A percentile compares a stretch with the other conserved stretches of the same genome.
phyloP scores from a whole-genome alignment of 768 basidiomycete species.

The Pulveroboletus ravenelii region DNA sequence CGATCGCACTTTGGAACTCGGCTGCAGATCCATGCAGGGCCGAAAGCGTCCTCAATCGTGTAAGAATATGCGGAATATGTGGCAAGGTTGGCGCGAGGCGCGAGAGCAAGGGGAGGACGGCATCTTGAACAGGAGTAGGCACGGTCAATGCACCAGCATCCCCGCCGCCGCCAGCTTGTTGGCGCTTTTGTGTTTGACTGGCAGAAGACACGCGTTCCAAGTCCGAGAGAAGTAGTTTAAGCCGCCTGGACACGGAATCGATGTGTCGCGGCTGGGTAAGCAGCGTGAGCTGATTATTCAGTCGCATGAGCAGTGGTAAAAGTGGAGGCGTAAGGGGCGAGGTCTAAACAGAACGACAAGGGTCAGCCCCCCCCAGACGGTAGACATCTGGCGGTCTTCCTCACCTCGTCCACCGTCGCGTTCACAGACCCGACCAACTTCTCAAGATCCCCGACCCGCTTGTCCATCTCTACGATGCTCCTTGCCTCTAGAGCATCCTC shows the following conservation, averaged over 20 bases:
- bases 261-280: conserved; percentile 95
- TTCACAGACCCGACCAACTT: conserved; percentile 77
- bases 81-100: conserved; percentile 70
- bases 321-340: conserved; percentile 75
- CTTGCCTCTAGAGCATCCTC: conserved; percentile 38
- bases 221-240: conserved; percentile 90
- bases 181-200: conserved; percentile 29
- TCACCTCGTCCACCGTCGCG: conserved; percentile 76
- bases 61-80: conserved; percentile 85
- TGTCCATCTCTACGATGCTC: conserved; percentile 71
- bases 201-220: conserved; percentile 75
- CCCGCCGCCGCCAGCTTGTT: conserved; percentile 3
- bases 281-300: conserved; percentile 81
- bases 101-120: conserved; percentile 62
- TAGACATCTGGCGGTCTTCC: not conserved
- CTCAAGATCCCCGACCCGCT: conserved; percentile 80
- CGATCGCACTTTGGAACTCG: conserved; percentile 66
- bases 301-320: conserved; percentile 73
- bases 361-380: not conserved
- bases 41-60: conserved; percentile 81
- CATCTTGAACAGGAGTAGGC: conserved; percentile 44
- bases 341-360: conserved; percentile 37
- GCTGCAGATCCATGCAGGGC: conserved; percentile 77
- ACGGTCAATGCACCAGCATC: conserved; percentile 12
- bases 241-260: conserved; percentile 88